Base-by-base conservation (phyloP, 2,329 filamentous ascomycete species). In the Calonectria honghensis region DNA sequence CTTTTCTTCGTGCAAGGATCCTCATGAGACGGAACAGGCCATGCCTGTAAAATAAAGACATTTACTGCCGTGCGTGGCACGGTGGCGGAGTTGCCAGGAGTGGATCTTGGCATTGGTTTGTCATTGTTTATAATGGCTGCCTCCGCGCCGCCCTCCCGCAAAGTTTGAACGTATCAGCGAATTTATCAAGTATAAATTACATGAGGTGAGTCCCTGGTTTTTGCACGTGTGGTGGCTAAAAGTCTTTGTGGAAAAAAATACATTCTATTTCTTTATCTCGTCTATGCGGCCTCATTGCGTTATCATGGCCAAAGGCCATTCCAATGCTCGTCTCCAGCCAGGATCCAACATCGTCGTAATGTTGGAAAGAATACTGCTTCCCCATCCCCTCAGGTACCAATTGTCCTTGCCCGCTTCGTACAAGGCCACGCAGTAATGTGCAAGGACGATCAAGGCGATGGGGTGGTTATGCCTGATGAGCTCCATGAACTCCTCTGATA, bases 321-420 rank as follows among this genome's bases (percentile, higher is more conserved):
- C 41, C 14, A 79, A 13, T 18, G 66, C 27, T 1, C 20, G 2
- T 1, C 29, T 63, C 72, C 74, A 79, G 2, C 59, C 27, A 1
- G 73, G 35, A 10, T 74, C 77, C 14, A 79, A 24, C 1, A 54
- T 65, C 0, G 67, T 54, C 11, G 37, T 20, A 0, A 79, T 75
- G 11, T 79, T 68, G 20, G 45, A 39, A 9, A 79, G 13, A 6
- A 79, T 35, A 0, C 54, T 65, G 10, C 32, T 69, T 0, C 77
- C 77, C 77, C 77, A 79, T 16, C 70, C 76, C 2, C 61, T 39
- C 70, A 78, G 69, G 14, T 70, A 79, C 77, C 77, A 79, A 24
- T 68, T 64, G 0, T 63, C 39, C 3, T n/a, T 61, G 4, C 75
- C 78, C 0, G 68, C 51, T 9, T 70, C 51, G 10, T 79, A 63